Evolutionary conservation across 768 basidiomycete genomes (phyloP).

Genomic region (Tricholoma saponaceum): DNA sequence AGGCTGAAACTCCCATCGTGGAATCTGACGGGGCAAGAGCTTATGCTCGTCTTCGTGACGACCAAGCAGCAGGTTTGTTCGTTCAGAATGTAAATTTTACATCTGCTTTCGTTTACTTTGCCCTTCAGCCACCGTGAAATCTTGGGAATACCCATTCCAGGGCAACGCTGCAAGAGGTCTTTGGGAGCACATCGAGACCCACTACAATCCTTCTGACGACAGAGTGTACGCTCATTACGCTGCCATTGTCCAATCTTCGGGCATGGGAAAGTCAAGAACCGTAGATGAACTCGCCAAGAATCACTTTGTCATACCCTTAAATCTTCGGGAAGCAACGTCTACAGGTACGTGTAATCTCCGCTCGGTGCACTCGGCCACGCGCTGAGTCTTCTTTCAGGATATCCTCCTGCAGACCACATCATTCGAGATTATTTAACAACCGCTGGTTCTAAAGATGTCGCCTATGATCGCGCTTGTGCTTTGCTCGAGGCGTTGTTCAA

Average conservation of each 20-base stretch:
- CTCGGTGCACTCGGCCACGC: not conserved
- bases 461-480: not conserved
- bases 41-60: not conserved
- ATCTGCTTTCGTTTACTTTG: not conserved
- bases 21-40: not conserved
- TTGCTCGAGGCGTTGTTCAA: not conserved
- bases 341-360: conserved; percentile 1
- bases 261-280: conserved; percentile 9
- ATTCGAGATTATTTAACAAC: not conserved
- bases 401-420: not conserved
- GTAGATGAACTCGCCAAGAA: not conserved
- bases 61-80: not conserved
- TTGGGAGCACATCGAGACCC: not conserved
- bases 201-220: not conserved
- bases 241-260: conserved; percentile 14
- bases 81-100: not conserved
- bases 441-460: not conserved
- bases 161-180: not conserved
- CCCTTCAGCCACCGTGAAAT: not conserved
- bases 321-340: conserved; percentile 7
- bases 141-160: not conserved
- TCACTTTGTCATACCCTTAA: conserved; percentile 13
- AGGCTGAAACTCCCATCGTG: not conserved
- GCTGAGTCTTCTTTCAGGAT: not conserved
- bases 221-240: not conserved